Conservation (phyloP, 1,284 basidiomycete species). For the Hymenochaete sp. region DNA sequence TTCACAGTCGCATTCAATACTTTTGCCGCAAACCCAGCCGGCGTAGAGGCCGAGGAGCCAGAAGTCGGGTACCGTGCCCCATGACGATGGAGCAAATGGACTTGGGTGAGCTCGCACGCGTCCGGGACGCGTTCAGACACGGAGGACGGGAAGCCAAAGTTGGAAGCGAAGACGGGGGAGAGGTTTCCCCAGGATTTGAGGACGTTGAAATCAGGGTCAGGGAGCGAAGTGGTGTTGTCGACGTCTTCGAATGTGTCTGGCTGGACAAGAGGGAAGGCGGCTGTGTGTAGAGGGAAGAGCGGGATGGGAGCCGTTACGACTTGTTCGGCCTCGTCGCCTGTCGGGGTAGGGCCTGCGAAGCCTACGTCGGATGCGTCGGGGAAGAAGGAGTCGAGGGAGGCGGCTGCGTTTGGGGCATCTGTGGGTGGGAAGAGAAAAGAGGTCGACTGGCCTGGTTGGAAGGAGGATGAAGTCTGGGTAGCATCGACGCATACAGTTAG, state of each 20-base stretch:
- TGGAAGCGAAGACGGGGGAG: conserved; percentile 48
- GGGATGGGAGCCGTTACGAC: conserved; percentile 41
- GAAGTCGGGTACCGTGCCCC: conserved; percentile 26
- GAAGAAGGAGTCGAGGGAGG: conserved; percentile 28
- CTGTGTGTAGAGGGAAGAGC: conserved; percentile 30
- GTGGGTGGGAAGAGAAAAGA: conserved; percentile 27
- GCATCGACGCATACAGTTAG: too few species aligned
- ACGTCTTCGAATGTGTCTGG: conserved; percentile 31
- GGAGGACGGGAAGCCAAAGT: conserved; percentile 45
- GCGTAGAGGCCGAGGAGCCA: conserved; percentile 13
- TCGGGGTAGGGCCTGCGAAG: conserved; percentile 37
- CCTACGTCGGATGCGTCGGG: conserved; percentile 38
- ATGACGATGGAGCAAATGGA: conserved; percentile 48
- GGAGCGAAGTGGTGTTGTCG: conserved; percentile 25
- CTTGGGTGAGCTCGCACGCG: conserved; percentile 41
- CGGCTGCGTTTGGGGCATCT: conserved; percentile 24
- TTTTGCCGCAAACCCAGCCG: conserved; percentile 10
- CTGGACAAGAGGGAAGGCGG: conserved; percentile 31
- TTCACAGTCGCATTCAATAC: conserved; percentile 15
- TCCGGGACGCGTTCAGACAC: conserved; percentile 42
- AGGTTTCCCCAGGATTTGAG: conserved; percentile 48
- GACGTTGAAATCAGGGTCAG: too few species aligned
- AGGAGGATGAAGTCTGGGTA: too few species aligned
- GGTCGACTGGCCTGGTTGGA: conserved; percentile 30
- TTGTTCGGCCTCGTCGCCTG: conserved; percentile 41